phyloP scores from a whole-genome alignment of 257 asterid species.

The Solanum peruvianum region DNA sequence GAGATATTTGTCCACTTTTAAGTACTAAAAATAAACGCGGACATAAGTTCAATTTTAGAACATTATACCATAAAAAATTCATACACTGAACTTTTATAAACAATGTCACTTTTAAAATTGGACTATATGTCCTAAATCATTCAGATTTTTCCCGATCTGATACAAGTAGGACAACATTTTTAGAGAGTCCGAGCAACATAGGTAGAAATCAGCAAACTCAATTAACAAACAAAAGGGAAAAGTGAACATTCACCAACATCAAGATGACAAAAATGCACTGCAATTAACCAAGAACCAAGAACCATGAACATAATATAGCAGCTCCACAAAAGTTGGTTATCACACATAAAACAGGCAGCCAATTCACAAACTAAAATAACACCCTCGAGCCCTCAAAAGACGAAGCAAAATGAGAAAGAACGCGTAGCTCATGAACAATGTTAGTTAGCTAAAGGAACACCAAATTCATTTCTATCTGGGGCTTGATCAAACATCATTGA shows the following conservation, averaged over 20 bases:
- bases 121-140: too few species aligned
- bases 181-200: background rate
- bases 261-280: background rate
- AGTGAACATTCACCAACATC: background rate
- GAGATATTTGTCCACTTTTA: too few species aligned
- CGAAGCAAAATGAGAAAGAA: background rate
- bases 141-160: too few species aligned
- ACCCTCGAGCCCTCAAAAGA: background rate
- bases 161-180: background rate
- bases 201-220: background rate
- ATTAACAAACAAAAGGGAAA: background rate
- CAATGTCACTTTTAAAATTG: too few species aligned
- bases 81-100: background rate
- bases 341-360: conserved; percentile 8
- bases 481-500: conserved; percentile 1
- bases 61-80: background rate
- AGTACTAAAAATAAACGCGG: too few species aligned
- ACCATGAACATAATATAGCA: conserved; percentile 2
- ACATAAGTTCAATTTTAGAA: too few species aligned
- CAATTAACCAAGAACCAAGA: too few species aligned
- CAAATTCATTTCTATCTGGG: conserved; percentile 10
- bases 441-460: conserved; percentile 6
- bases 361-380: too few species aligned
- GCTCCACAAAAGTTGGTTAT: background rate
- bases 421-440: conserved; percentile 15